A percentile compares a stretch with the other conserved stretches of the same genome.
Evolutionary conservation across 2,329 filamentous ascomycete genomes (phyloP).

Genomic region (Hypoxylon rubiginosum): DNA sequence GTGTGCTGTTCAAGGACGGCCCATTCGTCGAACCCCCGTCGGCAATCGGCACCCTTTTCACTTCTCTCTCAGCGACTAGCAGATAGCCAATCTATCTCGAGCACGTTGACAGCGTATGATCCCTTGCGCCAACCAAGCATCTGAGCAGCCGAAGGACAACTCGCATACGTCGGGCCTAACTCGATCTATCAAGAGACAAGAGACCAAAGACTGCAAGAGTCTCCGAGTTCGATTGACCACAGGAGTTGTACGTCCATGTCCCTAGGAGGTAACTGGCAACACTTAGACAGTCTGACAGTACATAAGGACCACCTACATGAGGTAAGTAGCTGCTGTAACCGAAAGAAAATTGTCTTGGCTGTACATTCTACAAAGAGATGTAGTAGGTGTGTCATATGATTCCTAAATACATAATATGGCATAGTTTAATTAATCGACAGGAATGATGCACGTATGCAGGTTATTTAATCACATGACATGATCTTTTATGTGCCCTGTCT

Average conservation of each 20-base stretch:
- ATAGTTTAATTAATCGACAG: neutral
- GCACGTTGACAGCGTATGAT: constrained; percentile 32
- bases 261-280: neutral
- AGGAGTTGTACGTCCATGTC: neutral
- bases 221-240: constrained; percentile 8
- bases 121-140: constrained; percentile 29
- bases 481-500: neutral
- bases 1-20: constrained; percentile 18
- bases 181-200: constrained; percentile 13
- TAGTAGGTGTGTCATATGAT: neutral
- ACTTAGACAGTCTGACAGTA: neutral
- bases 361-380: too few species aligned
- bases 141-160: constrained; percentile 24
- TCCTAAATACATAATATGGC: neutral
- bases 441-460: neutral
- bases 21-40: constrained; percentile 3
- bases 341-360: neutral
- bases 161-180: constrained; percentile 26
- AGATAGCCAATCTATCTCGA: constrained; percentile 26
- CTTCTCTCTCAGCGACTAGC: constrained; percentile 10
- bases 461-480: constrained; percentile 3
- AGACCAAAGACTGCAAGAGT: constrained; percentile 9
- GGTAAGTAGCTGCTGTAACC: neutral
- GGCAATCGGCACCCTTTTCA: neutral
- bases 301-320: too few species aligned